A percentile compares a stretch with the other conserved stretches of the same genome.
phyloP scores from a whole-genome alignment of 2,329 filamentous ascomycete genomes.

The Xylariaceae sp. region DNA sequence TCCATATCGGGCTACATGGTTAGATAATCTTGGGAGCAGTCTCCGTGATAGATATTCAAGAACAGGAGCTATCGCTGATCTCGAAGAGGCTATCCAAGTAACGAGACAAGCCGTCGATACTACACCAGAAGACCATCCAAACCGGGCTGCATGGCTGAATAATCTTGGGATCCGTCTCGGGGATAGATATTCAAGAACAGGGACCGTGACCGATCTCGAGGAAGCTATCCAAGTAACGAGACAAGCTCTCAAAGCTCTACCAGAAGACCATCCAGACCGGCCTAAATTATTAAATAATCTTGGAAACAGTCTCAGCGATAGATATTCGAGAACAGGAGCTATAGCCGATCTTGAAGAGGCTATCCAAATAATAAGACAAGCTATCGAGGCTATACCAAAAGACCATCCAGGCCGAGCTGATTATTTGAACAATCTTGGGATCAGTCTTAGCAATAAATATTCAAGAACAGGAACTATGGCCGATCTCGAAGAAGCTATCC shows the following conservation, averaged over 20 bases:
- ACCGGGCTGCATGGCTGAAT: not conserved
- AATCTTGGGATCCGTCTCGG: not conserved
- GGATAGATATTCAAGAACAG: not conserved
- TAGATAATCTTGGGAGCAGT: constrained; percentile 5
- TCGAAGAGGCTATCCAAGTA: constrained; percentile 3
- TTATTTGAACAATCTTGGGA: not conserved
- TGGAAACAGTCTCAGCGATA: constrained; percentile 1
- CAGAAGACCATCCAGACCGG: not conserved
- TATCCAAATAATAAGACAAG: not conserved
- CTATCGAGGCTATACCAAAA: not conserved
- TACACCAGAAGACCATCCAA: not conserved
- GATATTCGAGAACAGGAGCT: not conserved
- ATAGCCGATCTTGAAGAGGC: constrained; percentile 4
- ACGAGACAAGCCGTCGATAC: not conserved
- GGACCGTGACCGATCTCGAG: not conserved
- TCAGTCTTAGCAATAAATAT: not conserved
- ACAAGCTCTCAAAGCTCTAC: not conserved
- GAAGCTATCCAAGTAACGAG: not conserved
- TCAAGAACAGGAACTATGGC: not conserved
- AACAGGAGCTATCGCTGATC: not conserved
- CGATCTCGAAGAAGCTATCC: constrained; percentile 8
- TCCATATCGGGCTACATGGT: not conserved
- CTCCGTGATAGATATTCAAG: not conserved
- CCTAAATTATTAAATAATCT: constrained; percentile 1
- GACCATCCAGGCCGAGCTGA: constrained; percentile 1